Base-by-base conservation (phyloP, 2,329 filamentous ascomycete species). In the Ceratocystis harringtonii region DNA sequence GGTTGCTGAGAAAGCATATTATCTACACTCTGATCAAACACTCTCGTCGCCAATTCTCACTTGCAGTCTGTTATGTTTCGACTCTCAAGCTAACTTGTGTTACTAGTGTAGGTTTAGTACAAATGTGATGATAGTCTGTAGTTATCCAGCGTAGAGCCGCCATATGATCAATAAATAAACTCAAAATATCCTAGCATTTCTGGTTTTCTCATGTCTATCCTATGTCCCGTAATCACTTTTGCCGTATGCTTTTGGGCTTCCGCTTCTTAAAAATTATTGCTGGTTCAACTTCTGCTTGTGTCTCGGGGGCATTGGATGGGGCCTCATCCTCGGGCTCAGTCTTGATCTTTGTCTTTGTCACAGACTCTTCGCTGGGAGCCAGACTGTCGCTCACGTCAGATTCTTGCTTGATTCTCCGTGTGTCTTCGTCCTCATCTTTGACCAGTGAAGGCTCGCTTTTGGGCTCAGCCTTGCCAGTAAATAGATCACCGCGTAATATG, bases 231-330 rank as follows among this genome's bases (percentile, higher is more conserved):
- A 25, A 50, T 45, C 64, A 85, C 72, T 81, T 85, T 70, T 85
- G 81, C 22, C 84, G 80, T 44, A 85, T 78, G 62, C 80, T 82
- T 77, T 85, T 87, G 15, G 84, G 78, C 72, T 90, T 92, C 64
- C 89, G 79, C 76, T 91, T 92, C 76, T 92, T 92, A 75, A 92
- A 94, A 2, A 90, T 77, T 77, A 66, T 36, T 22, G 61, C 55
- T 1, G 65, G 2, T 81, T 78, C 10, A 77, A 71, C 2, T 72
- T 63, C 25, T 69, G 70, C 17, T 17, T n/a, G 36, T 70, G 19
- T 45, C 68, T 17, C 68, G 69, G 55, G 25, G 2, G 32, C 6
- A 15, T 25, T 25, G 3, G 15, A 25, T 15, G 75, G 74, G 1
- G 69, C 68, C 64, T 72, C 72, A 2, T 69, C 66, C 15, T 70